Evolutionary conservation across 192 early-diverging fungal genomes (phyloP).

Genomic region (Backusella sp.): DNA sequence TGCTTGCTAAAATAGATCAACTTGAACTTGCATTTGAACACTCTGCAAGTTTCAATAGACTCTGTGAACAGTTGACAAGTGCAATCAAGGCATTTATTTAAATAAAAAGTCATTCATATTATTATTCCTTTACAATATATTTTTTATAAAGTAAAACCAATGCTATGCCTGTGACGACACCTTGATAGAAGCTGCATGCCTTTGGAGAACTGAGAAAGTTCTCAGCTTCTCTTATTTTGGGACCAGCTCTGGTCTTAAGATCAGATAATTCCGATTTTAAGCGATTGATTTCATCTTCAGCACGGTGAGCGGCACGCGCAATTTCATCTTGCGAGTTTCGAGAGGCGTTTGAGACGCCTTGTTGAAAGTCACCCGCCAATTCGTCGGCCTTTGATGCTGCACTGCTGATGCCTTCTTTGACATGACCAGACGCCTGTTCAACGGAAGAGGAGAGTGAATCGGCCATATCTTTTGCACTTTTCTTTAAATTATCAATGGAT

Average conservation of each 20-base stretch:
- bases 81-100: not conserved
- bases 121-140: slow-evolving; percentile 1
- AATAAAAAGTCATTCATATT: not conserved
- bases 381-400: slow-evolving; percentile 14
- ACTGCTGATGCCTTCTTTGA: not conserved
- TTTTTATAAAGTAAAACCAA: slow-evolving; percentile 20
- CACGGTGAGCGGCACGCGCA: slow-evolving; percentile 1
- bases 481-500: not conserved
- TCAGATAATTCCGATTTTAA: slow-evolving; percentile 20
- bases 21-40: not conserved
- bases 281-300: slow-evolving; percentile 25
- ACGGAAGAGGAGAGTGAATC: not conserved
- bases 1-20: not conserved
- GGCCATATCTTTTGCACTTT: not conserved
- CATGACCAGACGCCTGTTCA: not conserved
- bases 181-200: slow-evolving; percentile 18
- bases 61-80: not conserved
- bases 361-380: not conserved
- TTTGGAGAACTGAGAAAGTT: slow-evolving; percentile 24
- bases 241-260: slow-evolving; percentile 14
- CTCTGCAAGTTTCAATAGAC: not conserved
- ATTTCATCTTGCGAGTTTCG: slow-evolving; percentile 9
- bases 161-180: slow-evolving; percentile 20
- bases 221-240: slow-evolving; percentile 24
- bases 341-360: not conserved